Evolutionary conservation across 129 eudicot genomes (phyloP), one percentile per base, ranked within the genome.

Genomic region (Ambrosia trifida): DNA sequence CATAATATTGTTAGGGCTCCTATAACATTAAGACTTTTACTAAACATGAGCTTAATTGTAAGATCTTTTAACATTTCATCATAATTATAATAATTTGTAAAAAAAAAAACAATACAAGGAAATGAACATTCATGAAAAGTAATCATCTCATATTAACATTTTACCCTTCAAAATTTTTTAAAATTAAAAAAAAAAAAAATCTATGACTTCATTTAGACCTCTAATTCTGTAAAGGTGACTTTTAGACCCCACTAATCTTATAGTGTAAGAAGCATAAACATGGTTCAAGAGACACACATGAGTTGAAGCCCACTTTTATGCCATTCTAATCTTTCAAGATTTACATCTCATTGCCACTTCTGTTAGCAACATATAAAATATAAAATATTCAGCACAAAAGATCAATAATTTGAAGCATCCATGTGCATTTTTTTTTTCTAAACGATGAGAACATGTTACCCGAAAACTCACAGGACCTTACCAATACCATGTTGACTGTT

Each of bases 181-280:
- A 14, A 70, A 40, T 18, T 13, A 13, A 2, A 40, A 58, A 30
- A n/a, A 0, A 4, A 58, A 13, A 2, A 1, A 0, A 24, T 4
- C 13, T 18, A 44, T 72, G 70, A 47, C 40, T 60, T 72, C 20
- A 59, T 73, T 49, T 49, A 61, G 63, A 35, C 66, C 45, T 60
- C 62, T 18, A 40, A 40, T 40, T 40, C 10, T 40, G 10, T 40
- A 64, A 50, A 52, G n/a, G 45, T 59, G 49, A 33, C 58, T 72
- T 72, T 72, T 57, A 71, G 76, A 64, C 72, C 45, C 44, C 78
- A 63, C 72, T 49, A 49, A 50, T 63, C 72, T 74, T 64, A 35
- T 50, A 54, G 50, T 64, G 18, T 36, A 64, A 64, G 45, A 52
- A 74, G 44, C 62, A 63, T 63, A 17, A 63, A 38, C 19, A 61